Base-by-base conservation (phyloP, 2,329 filamentous ascomycete genomes). In the Penicillium sp. region DNA sequence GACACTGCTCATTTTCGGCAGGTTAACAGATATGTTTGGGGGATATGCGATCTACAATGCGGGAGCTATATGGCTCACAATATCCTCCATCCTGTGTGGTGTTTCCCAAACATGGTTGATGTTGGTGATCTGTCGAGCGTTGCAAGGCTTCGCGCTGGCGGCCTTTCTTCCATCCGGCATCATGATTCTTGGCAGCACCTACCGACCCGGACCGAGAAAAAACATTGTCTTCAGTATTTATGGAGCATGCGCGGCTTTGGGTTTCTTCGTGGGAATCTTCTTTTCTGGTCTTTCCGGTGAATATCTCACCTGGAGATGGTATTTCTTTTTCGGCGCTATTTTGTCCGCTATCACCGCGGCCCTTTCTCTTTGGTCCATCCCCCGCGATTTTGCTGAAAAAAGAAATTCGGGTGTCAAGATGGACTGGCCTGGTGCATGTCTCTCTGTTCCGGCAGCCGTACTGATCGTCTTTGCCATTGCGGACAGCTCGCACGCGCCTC, bases 401-500 rank as follows among this genome's bases (percentile, higher is more conserved):
- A 67, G 61, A 32, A 54, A 70, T 13, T 66, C 75, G 18, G 72
- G 71, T 1, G 72, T 82, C 21, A 75, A 76, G 31, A 91, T 92
- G 87, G 89, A 92, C 67, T 91, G 85, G 82, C 74, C 79, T 53
- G 88, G 88, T 0, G 73, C 82, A 1, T 66, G 71, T 2, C 81
- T 86, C 13, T 86, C 87, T 14, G 79, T 89, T 0, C 79, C 81
- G 0, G 89, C 87, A 0, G 71, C 92, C 11, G 78, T 88, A 2
- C 78, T 94, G 24, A 77, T 90, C 58, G 86, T 91, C 0, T 93
- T 87, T 63, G 87, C 89, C 0, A 82, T 94, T 48, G 92, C 89
- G 0, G 86, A 90, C 45, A 86, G 85, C 7, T 82, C 85, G 0
- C 84, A 90, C 67, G 88, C 88, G 0, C 81, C 85, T 0, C 68